Conservation (phyloP, 345 rosid species). For the Crucihimalaya himalaica region DNA sequence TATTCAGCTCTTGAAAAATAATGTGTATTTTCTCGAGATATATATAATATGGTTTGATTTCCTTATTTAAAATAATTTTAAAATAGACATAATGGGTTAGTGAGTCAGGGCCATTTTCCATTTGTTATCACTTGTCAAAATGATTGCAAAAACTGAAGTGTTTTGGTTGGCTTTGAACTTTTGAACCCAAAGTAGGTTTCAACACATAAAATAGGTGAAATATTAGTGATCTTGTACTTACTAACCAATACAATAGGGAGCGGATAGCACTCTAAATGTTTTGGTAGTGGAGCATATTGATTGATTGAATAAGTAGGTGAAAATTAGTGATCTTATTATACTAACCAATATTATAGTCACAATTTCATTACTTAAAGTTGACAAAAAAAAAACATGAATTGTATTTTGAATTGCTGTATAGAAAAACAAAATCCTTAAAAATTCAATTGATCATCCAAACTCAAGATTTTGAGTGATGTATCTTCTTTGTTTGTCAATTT, state of each 20-base stretch:
- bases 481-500: not conserved
- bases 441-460: not conserved
- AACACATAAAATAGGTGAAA: slow-evolving; percentile 21
- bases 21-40: slow-evolving; percentile 10
- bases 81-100: slow-evolving; percentile 24
- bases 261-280: slow-evolving; percentile 22
- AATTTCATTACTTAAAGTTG: slow-evolving; percentile 3
- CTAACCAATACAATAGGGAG: not conserved
- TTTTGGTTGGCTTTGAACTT: slow-evolving; percentile 36
- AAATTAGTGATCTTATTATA: slow-evolving; percentile 20
- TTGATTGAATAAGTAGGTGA: slow-evolving; percentile 28
- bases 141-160: slow-evolving; percentile 6
- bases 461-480: not conserved
- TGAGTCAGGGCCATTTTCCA: slow-evolving; percentile 23
- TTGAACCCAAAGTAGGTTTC: slow-evolving; percentile 21
- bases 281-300: slow-evolving; percentile 35
- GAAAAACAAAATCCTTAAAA: too few species aligned
- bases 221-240: slow-evolving; percentile 11
- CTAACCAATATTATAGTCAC: slow-evolving; percentile 16
- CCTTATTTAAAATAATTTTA: not conserved
- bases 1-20: not conserved
- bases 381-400: not conserved
- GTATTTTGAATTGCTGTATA: not conserved
- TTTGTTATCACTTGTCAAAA: slow-evolving; percentile 7
- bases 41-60: not conserved